phyloP scores from a whole-genome alignment of 2,329 filamentous ascomycete genomes.

The Calonectria pauciramosa region DNA sequence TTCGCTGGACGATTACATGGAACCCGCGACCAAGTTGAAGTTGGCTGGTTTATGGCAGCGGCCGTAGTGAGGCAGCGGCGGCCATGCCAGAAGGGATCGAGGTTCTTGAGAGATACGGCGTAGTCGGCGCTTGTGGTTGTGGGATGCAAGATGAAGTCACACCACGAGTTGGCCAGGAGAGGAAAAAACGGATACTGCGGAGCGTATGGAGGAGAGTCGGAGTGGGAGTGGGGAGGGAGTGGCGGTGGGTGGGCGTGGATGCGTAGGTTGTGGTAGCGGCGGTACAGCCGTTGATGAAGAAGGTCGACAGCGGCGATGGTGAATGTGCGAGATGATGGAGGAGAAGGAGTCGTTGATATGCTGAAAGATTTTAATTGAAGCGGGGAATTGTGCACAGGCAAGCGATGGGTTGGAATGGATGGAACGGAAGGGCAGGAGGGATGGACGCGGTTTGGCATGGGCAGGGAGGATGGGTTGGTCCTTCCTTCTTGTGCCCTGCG shows the following conservation, averaged over 20 bases:
- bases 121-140: slow-evolving; percentile 7
- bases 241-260: slow-evolving; percentile 9
- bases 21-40: slow-evolving; percentile 31
- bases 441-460: slow-evolving; percentile 3
- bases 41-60: slow-evolving; percentile 26
- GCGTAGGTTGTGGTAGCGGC: neutral
- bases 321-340: neutral
- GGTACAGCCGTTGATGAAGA: neutral
- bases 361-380: slow-evolving; percentile 14
- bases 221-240: slow-evolving; percentile 23
- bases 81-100: slow-evolving; percentile 35
- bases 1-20: slow-evolving; percentile 42
- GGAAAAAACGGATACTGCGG: slow-evolving; percentile 33
- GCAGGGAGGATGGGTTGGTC: neutral
- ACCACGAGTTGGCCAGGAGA: slow-evolving; percentile 27
- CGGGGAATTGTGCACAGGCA: neutral
- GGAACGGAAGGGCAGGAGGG: slow-evolving; percentile 23
- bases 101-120: slow-evolving; percentile 14
- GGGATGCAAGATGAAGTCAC: slow-evolving; percentile 44
- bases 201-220: slow-evolving; percentile 28
- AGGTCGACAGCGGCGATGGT: neutral
- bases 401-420: slow-evolving; percentile 5
- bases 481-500: slow-evolving; percentile 10
- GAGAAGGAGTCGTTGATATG: neutral
- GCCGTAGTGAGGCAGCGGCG: slow-evolving; percentile 32